These are phyloP conservation scores for Wallacemonas sp. DNA, from an alignment of 208 protist species.

Conservation along the genomic window DNA sequence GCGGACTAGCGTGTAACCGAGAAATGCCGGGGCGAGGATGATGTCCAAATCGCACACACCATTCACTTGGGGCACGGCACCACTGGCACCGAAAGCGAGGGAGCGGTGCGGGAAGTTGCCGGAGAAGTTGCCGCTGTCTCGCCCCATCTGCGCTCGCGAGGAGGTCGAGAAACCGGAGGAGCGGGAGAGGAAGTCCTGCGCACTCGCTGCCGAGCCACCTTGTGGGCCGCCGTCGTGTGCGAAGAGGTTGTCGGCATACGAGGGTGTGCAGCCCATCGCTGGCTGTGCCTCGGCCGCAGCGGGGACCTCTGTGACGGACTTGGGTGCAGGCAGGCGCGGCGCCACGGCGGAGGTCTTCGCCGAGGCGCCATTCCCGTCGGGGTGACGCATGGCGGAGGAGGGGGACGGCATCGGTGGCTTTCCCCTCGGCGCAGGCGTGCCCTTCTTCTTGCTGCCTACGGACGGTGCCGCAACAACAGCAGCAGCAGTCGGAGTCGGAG, in stretches of 20 bases:
- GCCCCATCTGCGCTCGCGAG: not conserved
- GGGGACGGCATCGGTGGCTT: not conserved
- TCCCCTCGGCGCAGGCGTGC: not conserved
- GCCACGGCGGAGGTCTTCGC: no score
- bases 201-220: not conserved
- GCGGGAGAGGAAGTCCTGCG: constrained; percentile 10
- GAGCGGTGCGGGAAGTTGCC: constrained; percentile 44
- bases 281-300: not conserved
- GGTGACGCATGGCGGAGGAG: not conserved
- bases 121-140: no score
- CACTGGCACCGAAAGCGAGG: constrained; percentile 49
- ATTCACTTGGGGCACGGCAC: constrained; percentile 40
- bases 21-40: constrained; percentile 66
- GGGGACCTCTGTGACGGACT: no score
- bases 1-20: constrained; percentile 79
- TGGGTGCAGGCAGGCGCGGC: no score
- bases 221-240: not conserved
- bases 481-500: no score
- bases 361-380: not conserved
- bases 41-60: constrained; percentile 82
- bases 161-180: constrained; percentile 1
- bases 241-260: constrained; percentile 7
- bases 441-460: no score
- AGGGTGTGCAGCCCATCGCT: not conserved
- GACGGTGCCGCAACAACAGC: no score